Conservation (phyloP, 768 basidiomycete genomes). For the Tulasnella sp. region DNA sequence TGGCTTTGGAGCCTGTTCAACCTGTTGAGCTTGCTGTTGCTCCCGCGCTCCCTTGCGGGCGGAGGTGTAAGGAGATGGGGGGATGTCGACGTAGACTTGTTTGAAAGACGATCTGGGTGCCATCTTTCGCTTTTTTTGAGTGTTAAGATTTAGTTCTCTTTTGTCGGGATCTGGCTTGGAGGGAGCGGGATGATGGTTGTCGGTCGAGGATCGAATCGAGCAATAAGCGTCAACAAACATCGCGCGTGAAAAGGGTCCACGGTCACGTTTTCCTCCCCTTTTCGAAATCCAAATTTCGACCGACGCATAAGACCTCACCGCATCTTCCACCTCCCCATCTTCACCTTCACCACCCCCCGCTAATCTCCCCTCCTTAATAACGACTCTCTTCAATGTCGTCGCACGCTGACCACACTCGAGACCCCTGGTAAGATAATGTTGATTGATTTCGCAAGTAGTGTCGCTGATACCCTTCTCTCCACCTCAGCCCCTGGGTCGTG, state of each 20-base stretch:
- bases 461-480: background rate
- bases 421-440: constrained; percentile 68
- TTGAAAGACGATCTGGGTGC: background rate
- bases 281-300: constrained; percentile 5
- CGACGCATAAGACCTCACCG: constrained; percentile 16
- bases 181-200: constrained; percentile 4
- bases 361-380: background rate
- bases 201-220: constrained; percentile 17
- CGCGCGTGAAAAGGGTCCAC: constrained; percentile 8
- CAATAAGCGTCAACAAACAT: constrained; percentile 23
- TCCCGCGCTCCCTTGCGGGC: constrained; percentile 32
- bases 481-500: constrained; percentile 91
- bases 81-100: constrained; percentile 57
- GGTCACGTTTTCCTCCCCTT: constrained; percentile 6
- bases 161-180: background rate
- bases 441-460: background rate
- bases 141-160: background rate
- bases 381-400: constrained; percentile 58
- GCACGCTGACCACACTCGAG: constrained; percentile 88
- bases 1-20: constrained; percentile 31
- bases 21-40: background rate
- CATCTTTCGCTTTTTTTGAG: background rate
- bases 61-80: constrained; percentile 44
- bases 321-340: background rate
- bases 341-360: constrained; percentile 14